Conservation (phyloP, 352 stramenopile genomes). For the Thalassiosira allenii region DNA sequence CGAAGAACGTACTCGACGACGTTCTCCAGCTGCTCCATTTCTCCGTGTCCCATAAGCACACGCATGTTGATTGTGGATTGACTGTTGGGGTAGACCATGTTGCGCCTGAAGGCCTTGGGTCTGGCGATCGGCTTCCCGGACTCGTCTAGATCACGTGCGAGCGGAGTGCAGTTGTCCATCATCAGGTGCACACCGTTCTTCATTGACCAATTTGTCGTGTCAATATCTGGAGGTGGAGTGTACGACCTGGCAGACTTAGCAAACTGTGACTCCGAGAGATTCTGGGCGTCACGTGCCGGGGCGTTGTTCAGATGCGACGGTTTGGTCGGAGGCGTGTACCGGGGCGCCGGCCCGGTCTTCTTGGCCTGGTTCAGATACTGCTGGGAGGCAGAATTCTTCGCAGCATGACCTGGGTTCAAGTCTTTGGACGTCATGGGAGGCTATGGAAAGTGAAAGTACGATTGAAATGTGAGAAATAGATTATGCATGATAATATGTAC, state of each 20-base stretch:
- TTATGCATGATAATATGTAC: conserved; percentile 2
- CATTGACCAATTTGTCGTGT: neutral
- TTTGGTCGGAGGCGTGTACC: neutral
- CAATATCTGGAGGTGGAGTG: neutral
- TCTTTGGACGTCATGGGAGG: neutral
- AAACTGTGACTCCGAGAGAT: neutral
- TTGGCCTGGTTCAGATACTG: neutral
- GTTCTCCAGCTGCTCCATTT: too few species aligned
- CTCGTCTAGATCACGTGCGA: too few species aligned
- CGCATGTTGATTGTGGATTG: neutral
- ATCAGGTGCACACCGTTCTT: neutral
- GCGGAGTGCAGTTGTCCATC: neutral
- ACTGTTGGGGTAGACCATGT: too few species aligned
- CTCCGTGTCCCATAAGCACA: neutral
- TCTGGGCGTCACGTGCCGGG: neutral
- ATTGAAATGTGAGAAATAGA: neutral
- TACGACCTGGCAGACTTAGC: neutral
- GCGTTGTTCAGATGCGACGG: neutral
- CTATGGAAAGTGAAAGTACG: neutral
- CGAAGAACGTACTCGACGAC: too few species aligned
- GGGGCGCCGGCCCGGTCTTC: neutral
- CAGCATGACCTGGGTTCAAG: neutral
- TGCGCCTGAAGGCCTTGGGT: neutral
- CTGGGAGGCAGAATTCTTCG: neutral
- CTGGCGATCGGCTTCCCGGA: neutral